phyloP scores from a whole-genome alignment of 768 basidiomycete genomes.

The Mycena crocata region DNA sequence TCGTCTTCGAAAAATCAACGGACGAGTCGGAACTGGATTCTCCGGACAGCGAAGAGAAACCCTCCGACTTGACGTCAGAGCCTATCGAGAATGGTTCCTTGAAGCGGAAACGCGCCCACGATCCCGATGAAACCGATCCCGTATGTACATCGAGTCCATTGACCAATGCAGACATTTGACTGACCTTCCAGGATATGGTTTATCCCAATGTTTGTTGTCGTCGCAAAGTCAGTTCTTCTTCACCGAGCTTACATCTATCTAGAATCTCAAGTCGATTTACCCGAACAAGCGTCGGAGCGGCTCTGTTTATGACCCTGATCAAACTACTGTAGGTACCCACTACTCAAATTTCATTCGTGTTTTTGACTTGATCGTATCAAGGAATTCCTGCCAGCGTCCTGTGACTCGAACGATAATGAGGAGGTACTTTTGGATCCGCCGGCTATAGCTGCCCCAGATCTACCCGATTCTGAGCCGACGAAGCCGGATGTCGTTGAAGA shows the following conservation, averaged over 20 bases:
- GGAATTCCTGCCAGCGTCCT: background rate
- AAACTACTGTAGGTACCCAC: background rate
- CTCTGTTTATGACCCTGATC: constrained; percentile 42
- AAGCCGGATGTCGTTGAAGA: background rate
- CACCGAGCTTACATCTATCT: background rate
- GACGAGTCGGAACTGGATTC: background rate
- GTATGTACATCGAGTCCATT: constrained; percentile 13
- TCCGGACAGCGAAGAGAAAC: background rate
- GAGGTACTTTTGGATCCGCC: no score
- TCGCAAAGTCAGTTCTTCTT: background rate
- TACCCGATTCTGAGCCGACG: background rate
- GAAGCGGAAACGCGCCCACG: constrained; percentile 46
- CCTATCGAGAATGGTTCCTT: constrained; percentile 29
- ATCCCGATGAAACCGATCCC: constrained; percentile 37
- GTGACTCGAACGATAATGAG: background rate
- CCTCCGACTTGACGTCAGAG: background rate
- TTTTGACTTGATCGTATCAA: no score
- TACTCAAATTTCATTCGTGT: background rate
- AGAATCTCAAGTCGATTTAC: constrained; percentile 64
- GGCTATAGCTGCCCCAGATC: background rate
- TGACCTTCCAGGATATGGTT: constrained; percentile 45
- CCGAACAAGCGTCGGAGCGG: constrained; percentile 53
- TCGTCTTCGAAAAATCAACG: constrained; percentile 6
- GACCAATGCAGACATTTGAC: background rate
- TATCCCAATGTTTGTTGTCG: constrained; percentile 55